Conservation (phyloP, 106 monocot species). For the Allium fistulosum region DNA sequence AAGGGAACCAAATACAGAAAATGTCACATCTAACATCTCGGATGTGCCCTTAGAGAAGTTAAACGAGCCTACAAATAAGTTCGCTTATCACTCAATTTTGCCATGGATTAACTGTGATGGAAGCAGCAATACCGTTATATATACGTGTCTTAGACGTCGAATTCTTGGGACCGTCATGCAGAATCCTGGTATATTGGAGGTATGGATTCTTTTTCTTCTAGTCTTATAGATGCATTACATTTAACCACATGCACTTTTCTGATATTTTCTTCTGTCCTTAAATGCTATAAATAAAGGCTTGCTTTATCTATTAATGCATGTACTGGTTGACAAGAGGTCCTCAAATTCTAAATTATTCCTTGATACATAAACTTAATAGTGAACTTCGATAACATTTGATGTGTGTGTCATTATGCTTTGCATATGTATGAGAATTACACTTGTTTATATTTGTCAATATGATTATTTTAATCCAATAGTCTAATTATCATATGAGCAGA, state of each 20-base stretch:
- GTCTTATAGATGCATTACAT: background rate
- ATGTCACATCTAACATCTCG: background rate
- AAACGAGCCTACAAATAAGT: conserved; percentile 7
- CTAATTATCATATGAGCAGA: too few species aligned
- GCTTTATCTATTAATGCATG: background rate
- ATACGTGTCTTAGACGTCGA: conserved; percentile 68
- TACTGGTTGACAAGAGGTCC: background rate
- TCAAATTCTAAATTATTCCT: conserved; percentile 2
- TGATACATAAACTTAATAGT: background rate
- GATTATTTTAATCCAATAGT: too few species aligned
- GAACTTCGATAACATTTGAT: background rate
- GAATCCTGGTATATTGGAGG: conserved; percentile 91
- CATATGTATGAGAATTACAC: too few species aligned
- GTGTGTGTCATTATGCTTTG: too few species aligned
- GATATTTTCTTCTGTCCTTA: background rate
- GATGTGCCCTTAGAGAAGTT: conserved; percentile 4
- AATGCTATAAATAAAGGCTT: background rate
- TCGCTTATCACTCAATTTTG: conserved; percentile 45
- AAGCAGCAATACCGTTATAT: conserved; percentile 52
- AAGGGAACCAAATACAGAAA: background rate
- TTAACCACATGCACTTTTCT: too few species aligned
- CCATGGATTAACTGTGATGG: conserved; percentile 97
- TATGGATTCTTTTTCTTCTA: conserved; percentile 8
- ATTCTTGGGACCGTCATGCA: conserved; percentile 86
- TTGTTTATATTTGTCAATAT: too few species aligned